Conservation (phyloP, 495 filamentous ascomycete genomes). For the Talaromyces wortmannii region DNA sequence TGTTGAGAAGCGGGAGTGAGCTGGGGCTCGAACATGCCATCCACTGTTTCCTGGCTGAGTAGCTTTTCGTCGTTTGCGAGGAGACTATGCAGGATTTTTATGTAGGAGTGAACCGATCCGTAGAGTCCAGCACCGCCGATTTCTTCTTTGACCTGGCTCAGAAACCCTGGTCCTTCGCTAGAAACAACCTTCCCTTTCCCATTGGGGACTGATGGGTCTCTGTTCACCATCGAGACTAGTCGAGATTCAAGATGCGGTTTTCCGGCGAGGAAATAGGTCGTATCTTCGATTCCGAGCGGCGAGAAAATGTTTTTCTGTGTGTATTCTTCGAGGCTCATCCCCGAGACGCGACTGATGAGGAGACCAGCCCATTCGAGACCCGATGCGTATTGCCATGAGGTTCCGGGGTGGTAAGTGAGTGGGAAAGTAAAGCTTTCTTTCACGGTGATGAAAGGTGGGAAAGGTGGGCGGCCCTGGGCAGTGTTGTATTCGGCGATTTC, state of each 20-base stretch:
- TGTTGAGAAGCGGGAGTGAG: slow-evolving; percentile 14
- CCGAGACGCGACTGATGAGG: slow-evolving; percentile 22
- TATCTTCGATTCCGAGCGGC: slow-evolving; percentile 27
- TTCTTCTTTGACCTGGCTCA: slow-evolving; percentile 17
- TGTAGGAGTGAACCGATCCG: slow-evolving; percentile 32
- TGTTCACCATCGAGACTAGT: slow-evolving; percentile 11
- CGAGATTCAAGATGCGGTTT: slow-evolving; percentile 15
- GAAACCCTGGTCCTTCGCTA: not conserved
- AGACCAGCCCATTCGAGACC: slow-evolving; percentile 41
- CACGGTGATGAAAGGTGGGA: not conserved
- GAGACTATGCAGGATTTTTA: slow-evolving; percentile 34
- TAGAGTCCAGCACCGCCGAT: slow-evolving; percentile 46
- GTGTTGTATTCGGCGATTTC: slow-evolving; percentile 1
- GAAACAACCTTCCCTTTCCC: slow-evolving; percentile 10
- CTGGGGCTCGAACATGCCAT: slow-evolving; percentile 40
- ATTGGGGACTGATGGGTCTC: slow-evolving; percentile 3
- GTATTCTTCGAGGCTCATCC: slow-evolving; percentile 31
- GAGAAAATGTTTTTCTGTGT: slow-evolving; percentile 33
- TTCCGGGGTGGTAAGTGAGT: slow-evolving; percentile 36
- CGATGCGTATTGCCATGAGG: slow-evolving; percentile 34
- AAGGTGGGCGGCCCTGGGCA: not conserved
- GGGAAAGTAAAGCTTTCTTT: slow-evolving; percentile 20
- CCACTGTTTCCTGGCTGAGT: slow-evolving; percentile 24
- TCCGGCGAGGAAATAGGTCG: slow-evolving; percentile 21
- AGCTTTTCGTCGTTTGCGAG: slow-evolving; percentile 28